Evolutionary conservation across 2,329 filamentous ascomycete species (phyloP).

Genomic region (Phoma sp.): DNA sequence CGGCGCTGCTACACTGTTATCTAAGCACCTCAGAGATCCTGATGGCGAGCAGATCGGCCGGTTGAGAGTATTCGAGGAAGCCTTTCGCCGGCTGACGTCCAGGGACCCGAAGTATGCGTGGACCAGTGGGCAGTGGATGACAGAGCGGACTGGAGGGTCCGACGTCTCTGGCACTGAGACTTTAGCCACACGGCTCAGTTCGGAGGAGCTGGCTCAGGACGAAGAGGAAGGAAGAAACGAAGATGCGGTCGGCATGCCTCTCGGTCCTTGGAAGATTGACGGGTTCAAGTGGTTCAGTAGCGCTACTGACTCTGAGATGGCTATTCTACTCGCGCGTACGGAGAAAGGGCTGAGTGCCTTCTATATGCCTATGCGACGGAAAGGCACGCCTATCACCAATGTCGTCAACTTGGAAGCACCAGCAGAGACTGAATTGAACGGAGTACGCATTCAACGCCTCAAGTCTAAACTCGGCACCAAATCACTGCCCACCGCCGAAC

Average conservation of each 20-base stretch:
- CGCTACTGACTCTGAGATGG: conserved; percentile 70
- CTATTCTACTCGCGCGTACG: conserved; percentile 69
- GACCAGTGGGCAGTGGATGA: conserved; percentile 83
- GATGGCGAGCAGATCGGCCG: conserved; percentile 38
- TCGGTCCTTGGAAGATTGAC: conserved; percentile 66
- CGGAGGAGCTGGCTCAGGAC: conserved; percentile 31
- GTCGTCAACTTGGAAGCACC: conserved; percentile 22
- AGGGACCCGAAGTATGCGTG: conserved; percentile 61
- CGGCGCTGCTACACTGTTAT: conserved; percentile 54
- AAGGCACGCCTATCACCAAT: conserved; percentile 12
- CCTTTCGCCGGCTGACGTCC: conserved; percentile 61
- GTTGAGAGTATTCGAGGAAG: conserved; percentile 58
- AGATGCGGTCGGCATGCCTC: conserved; percentile 41
- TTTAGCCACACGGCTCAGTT: conserved; percentile 50
- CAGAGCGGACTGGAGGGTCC: conserved; percentile 71
- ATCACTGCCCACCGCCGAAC: conserved; percentile 73
- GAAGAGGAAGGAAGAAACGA: conserved; percentile 30
- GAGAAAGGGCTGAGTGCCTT: conserved; percentile 65
- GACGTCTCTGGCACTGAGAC: conserved; percentile 75
- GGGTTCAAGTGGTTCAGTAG: conserved; percentile 78
- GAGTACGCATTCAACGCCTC: conserved; percentile 70
- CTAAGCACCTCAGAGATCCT: conserved; percentile 24
- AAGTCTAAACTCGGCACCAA: conserved; percentile 77
- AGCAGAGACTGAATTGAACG: conserved; percentile 62
- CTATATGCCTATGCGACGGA: conserved; percentile 66